These are phyloP conservation scores for Saccharomycopsis vini DNA, from an alignment of 805 yeast species.

Conservation along the genomic window DNA sequence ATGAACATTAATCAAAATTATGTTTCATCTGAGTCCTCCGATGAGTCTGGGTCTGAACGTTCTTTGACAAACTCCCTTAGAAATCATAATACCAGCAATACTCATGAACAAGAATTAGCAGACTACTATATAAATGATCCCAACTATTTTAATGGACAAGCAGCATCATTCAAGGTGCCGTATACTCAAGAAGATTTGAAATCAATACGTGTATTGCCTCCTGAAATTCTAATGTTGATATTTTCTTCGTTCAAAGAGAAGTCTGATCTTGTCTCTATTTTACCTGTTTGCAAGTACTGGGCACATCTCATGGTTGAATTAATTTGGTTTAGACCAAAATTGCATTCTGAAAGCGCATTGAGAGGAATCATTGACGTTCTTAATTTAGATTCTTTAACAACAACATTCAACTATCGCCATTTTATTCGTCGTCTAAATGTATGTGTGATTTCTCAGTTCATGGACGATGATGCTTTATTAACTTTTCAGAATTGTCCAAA, in stretches of 20 bases:
- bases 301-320: slow-evolving; percentile 68
- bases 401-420: slow-evolving; percentile 57
- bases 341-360: slow-evolving; percentile 43
- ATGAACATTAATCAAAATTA: background rate
- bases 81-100: background rate
- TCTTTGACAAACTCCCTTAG: slow-evolving; percentile 3
- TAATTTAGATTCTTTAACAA: slow-evolving; percentile 35
- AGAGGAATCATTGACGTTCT: slow-evolving; percentile 48
- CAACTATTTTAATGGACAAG: too few relatives aligned
- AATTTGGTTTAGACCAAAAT: slow-evolving; percentile 80
- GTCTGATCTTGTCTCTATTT: slow-evolving; percentile 47
- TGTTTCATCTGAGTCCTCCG: slow-evolving; percentile 12
- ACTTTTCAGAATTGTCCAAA: slow-evolving; percentile 61
- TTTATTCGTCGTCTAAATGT: slow-evolving; percentile 75
- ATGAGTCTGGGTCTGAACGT: slow-evolving; percentile 4
- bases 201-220: slow-evolving; percentile 30
- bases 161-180: slow-evolving; percentile 2
- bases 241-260: slow-evolving; percentile 56
- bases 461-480: slow-evolving; percentile 54
- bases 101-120: too few relatives aligned
- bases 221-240: slow-evolving; percentile 53
- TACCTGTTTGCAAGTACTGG: slow-evolving; percentile 76
- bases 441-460: slow-evolving; percentile 58
- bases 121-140: too few relatives aligned
- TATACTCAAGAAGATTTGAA: slow-evolving; percentile 10